Conservation (phyloP, 2,329 filamentous ascomycete species). For the Talaromyces sp. region DNA sequence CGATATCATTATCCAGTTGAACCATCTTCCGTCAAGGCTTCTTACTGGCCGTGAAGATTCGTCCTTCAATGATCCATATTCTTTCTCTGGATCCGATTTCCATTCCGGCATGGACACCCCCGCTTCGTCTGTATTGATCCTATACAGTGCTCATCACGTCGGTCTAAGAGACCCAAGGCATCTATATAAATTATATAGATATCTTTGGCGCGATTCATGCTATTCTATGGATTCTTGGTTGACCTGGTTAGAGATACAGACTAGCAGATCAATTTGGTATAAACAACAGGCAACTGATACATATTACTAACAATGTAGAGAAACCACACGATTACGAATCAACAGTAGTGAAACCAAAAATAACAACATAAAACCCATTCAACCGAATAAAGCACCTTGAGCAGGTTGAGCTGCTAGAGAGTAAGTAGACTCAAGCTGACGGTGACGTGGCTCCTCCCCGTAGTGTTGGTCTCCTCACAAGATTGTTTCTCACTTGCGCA, state of each 20-base stretch:
- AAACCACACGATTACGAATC: background rate
- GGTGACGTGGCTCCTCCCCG: background rate
- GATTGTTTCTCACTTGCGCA: slow-evolving; percentile 2
- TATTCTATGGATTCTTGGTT: no score
- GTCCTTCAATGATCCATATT: slow-evolving; percentile 14
- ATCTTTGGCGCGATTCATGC: no score
- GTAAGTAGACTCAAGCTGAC: background rate
- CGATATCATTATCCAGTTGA: slow-evolving; percentile 18
- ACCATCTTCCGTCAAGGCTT: slow-evolving; percentile 10
- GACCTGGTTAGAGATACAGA: no score
- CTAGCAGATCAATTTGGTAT: no score
- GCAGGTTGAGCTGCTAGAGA: background rate
- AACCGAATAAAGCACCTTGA: background rate
- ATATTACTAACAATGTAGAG: background rate
- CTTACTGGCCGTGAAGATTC: slow-evolving; percentile 14
- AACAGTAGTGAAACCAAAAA: background rate
- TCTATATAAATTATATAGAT: no score
- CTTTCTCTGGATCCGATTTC: slow-evolving; percentile 13
- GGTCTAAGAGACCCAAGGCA: background rate
- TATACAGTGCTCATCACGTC: background rate
- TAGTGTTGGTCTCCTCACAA: slow-evolving; percentile 7
- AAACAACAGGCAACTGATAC: background rate
- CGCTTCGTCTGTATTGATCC: slow-evolving; percentile 13
- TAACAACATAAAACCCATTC: background rate
- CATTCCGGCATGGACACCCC: slow-evolving; percentile 17